phyloP scores from a whole-genome alignment of 306 rosid species.

The Vigna mungo region DNA sequence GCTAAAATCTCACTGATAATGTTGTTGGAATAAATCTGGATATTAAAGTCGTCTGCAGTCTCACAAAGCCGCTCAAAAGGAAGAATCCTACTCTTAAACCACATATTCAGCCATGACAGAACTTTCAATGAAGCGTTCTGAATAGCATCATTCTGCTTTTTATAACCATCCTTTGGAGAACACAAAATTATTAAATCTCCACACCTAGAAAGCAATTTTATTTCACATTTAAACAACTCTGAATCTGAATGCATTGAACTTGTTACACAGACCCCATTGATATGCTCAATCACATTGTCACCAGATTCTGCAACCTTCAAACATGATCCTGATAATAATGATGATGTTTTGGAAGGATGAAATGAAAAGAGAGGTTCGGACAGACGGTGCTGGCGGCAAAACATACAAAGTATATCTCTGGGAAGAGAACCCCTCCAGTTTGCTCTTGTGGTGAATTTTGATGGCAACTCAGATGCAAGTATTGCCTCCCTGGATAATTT shows the following conservation, averaged over 20 bases:
- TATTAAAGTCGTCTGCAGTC: constrained; percentile 50
- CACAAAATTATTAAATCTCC: constrained; percentile 70
- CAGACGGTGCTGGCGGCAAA: constrained; percentile 90
- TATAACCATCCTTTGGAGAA: constrained; percentile 63
- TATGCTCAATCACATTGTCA: constrained; percentile 47
- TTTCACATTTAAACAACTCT: constrained; percentile 68
- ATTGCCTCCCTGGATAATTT: constrained; percentile 87
- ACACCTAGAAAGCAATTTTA: constrained; percentile 66
- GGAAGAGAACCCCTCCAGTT: constrained; percentile 95
- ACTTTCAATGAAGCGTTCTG: constrained; percentile 83
- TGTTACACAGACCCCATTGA: constrained; percentile 51
- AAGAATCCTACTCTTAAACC: constrained; percentile 56
- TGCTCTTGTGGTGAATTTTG: constrained; percentile 64
- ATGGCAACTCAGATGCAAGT: constrained; percentile 80
- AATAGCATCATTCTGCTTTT: constrained; percentile 78
- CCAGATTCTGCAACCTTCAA: constrained; percentile 57
- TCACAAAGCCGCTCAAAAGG: constrained; percentile 58
- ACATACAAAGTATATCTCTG: constrained; percentile 74
- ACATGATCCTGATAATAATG: constrained; percentile 59
- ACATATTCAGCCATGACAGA: constrained; percentile 72
- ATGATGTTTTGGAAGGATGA: constrained; percentile 50
- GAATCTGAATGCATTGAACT: constrained; percentile 46
- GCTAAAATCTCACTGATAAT: constrained; percentile 56
- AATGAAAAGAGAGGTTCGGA: constrained; percentile 71
- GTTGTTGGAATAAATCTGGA: constrained; percentile 57